Conservation (phyloP, 2,329 filamentous ascomycete species). For the Emergomyces africanus region DNA sequence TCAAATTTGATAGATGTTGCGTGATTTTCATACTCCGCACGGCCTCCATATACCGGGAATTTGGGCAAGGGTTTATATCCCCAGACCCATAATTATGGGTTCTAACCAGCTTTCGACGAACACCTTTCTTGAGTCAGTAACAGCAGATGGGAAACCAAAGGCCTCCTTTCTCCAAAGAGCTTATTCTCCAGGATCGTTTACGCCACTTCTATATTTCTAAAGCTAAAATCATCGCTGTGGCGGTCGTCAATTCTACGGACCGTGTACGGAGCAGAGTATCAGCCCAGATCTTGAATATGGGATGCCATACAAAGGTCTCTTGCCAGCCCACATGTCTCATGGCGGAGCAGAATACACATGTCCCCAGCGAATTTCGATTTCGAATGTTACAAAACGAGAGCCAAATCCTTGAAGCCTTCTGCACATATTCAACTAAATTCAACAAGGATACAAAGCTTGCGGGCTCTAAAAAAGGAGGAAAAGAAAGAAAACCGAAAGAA, state of each 20-base stretch:
- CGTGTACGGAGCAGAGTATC: too few species aligned
- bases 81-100: neutral
- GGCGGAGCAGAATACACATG: neutral
- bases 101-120: neutral
- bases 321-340: neutral
- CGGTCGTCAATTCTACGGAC: neutral
- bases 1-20: neutral
- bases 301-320: neutral
- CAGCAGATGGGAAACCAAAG: neutral
- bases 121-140: neutral
- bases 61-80: neutral
- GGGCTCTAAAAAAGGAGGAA: too few species aligned
- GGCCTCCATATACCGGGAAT: neutral
- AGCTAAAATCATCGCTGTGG: neutral
- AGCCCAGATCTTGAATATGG: neutral
- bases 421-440: too few species aligned
- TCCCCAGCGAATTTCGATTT: neutral
- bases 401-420: neutral
- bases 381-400: neutral
- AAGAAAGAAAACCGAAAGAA: too few species aligned
- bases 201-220: too few species aligned
- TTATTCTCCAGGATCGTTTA: neutral
- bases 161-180: neutral
- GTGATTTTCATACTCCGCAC: neutral
- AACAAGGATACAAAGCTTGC: too few species aligned